phyloP scores from a whole-genome alignment of 164 flowering plant genomes.

The grape (Vitis vinifera) region ASM3070453v1 NC_081807.1:3859001-3859500 shows the following conservation, averaged over 20 bases:
- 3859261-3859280: not conserved
- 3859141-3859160: constrained; percentile 36
- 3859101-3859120: not conserved
- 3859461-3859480: not conserved
- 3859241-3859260: no score
- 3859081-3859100: constrained; percentile 10
- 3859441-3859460: not conserved
- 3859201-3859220: constrained; percentile 7
- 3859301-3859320: constrained; percentile 20
- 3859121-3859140: not conserved
- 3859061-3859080: not conserved
- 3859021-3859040: no score
- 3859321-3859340: constrained; percentile 29
- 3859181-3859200: constrained; percentile 16
- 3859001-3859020: no score
- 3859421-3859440: not conserved
- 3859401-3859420: not conserved
- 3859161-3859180: constrained; percentile 29
- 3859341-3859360: constrained; percentile 25
- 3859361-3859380: constrained; percentile 15
- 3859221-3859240: constrained; percentile 16
- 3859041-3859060: no score
- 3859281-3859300: not conserved
- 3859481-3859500: not conserved
- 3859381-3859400: not conserved